Percentiles rank a stretch among this genome's conserved stretches.
Conservation (phyloP, 2,329 filamentous ascomycete species). For the Acrodontium crateriforme region DNA sequence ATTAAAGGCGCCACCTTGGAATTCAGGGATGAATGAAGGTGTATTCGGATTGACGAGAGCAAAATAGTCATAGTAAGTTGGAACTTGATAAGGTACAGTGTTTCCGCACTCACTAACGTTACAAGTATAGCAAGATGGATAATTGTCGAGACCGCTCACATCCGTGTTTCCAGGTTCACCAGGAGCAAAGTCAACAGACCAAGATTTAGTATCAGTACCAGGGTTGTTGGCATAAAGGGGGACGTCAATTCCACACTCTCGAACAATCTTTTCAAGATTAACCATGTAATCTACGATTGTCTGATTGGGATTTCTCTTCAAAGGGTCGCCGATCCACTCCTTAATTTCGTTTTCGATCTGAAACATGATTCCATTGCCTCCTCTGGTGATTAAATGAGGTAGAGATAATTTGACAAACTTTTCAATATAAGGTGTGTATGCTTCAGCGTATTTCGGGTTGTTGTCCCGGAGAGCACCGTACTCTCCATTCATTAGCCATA, state of each 20-base stretch:
- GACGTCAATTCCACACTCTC: conserved; percentile 42
- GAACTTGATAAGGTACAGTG: no score
- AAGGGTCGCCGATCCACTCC: conserved; percentile 21
- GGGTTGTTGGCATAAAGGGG: conserved; percentile 45
- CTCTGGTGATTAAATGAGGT: conserved; percentile 43
- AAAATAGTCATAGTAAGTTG: conserved; percentile 38
- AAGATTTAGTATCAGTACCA: conserved; percentile 43
- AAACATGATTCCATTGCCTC: conserved; percentile 42
- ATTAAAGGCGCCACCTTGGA: conserved; percentile 47
- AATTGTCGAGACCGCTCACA: conserved; percentile 39
- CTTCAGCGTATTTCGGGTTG: conserved; percentile 40
- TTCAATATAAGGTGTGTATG: no score
- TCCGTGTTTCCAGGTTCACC: conserved; percentile 42
- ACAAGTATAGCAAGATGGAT: conserved; percentile 47
- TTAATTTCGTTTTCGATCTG: conserved; percentile 45
- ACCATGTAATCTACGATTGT: conserved; percentile 44
- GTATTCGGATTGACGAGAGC: conserved; percentile 29
- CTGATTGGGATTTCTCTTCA: conserved; percentile 33
- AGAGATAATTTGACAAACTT: no score
- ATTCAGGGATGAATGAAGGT: conserved; percentile 44
- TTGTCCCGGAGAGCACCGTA: conserved; percentile 41
- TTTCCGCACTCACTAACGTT: conserved; percentile 47
- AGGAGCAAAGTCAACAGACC: conserved; percentile 42
- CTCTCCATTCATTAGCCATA: conserved; percentile 48
- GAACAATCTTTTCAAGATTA: conserved; percentile 36